Evolutionary conservation across 2,329 filamentous ascomycete genomes (phyloP), one percentile per base, ranked within the genome.

Genomic region (Pseudophaeomoniella oleicola): DNA sequence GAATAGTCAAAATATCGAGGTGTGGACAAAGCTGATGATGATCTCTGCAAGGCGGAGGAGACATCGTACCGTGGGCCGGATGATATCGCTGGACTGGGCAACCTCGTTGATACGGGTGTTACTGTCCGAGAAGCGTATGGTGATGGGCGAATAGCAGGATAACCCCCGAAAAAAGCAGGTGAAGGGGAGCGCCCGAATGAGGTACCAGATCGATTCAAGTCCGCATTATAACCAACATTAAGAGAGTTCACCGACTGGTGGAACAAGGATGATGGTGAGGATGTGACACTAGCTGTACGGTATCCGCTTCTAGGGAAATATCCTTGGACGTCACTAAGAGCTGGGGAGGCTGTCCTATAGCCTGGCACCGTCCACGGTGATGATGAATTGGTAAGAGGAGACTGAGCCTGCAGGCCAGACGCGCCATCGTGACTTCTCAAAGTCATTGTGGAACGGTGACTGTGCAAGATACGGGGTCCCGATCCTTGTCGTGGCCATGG

Each of bases 1-100:
- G 46, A 46, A 32, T 49, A 49, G 35, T 49, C 47, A 39, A 48
- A 49, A 30, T 48, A 49, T 13, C 39, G 40, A 36, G 47, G 45
- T 4, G 36, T 37, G 5, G 41, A 43, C 10, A 44, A 49, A 19
- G 38, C 44, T 6, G 47, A 47, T 9, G 43, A 40, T 3, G 47
- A 48, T 33, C 43, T 40, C 19, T 43, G 39, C 4, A 46, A 32
- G 4, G 32, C 39, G 18, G 27, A 37, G 13, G 42, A 32, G 4
- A 42, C 43, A 16, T 17, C 32, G 13, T 35, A 39, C 16, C 42
- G 43, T 35, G 40, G 27, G 16, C 39, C 43, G 36, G 35, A 41
- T 3, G 29, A 32, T 16, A 37, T 34, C 16, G 43, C 39, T 17
- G 39, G 19, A 19, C 35, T 44, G 19, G 44, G 42, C 5, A 45